Evolutionary conservation across 2,329 filamentous ascomycete species (phyloP).

Genomic region (Cytospora schulzeri): DNA sequence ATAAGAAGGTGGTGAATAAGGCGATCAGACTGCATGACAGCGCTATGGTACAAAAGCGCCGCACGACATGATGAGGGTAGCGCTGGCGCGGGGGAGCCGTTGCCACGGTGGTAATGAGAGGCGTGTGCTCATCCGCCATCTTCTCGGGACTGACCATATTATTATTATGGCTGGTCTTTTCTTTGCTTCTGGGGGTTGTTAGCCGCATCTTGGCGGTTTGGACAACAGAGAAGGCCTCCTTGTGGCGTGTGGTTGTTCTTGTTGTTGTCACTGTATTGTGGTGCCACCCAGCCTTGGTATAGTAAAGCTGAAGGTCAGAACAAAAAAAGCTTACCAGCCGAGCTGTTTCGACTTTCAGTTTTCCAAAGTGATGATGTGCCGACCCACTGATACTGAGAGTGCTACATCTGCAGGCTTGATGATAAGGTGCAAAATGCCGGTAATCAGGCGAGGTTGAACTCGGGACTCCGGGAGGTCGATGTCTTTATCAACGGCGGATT

Average conservation of each 20-base stretch:
- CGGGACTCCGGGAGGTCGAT: conserved; percentile 2
- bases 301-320: background rate
- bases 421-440: background rate
- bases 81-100: conserved; percentile 55
- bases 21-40: conserved; percentile 56
- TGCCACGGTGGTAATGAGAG: conserved; percentile 65
- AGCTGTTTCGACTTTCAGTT: background rate
- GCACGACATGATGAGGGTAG: conserved; percentile 61
- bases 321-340: background rate
- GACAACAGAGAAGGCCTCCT: background rate
- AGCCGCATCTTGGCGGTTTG: conserved; percentile 10
- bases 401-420: conserved; percentile 2
- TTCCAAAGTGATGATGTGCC: background rate
- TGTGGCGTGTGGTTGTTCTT: background rate
- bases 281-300: too few relatives aligned
- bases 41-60: conserved; percentile 67
- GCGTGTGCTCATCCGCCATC: conserved; percentile 61
- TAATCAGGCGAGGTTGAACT: background rate
- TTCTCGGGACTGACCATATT: conserved; percentile 32
- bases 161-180: conserved; percentile 13
- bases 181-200: conserved; percentile 1
- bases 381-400: conserved; percentile 10
- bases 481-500: conserved; percentile 20
- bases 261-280: background rate
- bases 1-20: conserved; percentile 51